Percentiles rank a stretch among this genome's conserved stretches.
Evolutionary conservation across 2,329 filamentous ascomycete genomes (phyloP).

Genomic region (Onygenales sp.): DNA sequence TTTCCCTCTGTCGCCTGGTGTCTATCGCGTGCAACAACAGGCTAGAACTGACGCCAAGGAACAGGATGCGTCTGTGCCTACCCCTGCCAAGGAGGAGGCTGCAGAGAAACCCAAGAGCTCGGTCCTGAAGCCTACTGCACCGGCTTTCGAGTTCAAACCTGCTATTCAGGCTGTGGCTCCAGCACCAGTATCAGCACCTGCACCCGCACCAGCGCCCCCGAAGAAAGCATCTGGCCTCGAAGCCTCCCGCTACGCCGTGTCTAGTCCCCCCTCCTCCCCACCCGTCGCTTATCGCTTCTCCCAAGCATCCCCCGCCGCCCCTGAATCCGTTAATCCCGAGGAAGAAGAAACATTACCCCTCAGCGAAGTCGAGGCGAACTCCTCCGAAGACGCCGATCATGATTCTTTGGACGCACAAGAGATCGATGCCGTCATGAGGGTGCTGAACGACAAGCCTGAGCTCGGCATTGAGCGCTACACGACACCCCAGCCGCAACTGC

Average conservation of each 20-base stretch:
- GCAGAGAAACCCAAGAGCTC: neutral
- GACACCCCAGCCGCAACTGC: slow-evolving; percentile 19
- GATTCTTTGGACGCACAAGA: slow-evolving; percentile 49
- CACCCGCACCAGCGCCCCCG: slow-evolving; percentile 2
- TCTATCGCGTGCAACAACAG: slow-evolving; percentile 6
- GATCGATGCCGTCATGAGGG: slow-evolving; percentile 86
- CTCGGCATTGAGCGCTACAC: slow-evolving; percentile 60
- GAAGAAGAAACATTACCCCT: slow-evolving; percentile 2
- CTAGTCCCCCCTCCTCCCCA: slow-evolving; percentile 17
- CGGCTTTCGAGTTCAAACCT: slow-evolving; percentile 52
- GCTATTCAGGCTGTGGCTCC: slow-evolving; percentile 16
- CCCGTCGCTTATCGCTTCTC: slow-evolving; percentile 5
- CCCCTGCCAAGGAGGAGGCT: neutral
- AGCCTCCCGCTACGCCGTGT: slow-evolving; percentile 27
- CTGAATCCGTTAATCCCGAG: neutral
- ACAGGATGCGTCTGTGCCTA: neutral
- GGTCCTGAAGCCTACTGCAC: slow-evolving; percentile 35
- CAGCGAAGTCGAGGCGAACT: neutral
- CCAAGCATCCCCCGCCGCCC: slow-evolving; percentile 6
- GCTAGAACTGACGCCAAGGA: neutral
- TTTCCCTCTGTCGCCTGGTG: slow-evolving; percentile 30
- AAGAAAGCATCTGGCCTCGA: slow-evolving; percentile 20
- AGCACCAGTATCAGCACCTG: slow-evolving; percentile 9
- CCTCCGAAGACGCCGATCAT: slow-evolving; percentile 15
- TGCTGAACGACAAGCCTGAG: slow-evolving; percentile 66